phyloP scores from a whole-genome alignment of 805 yeast genomes.

The Barnettozyma botsteinii region DNA sequence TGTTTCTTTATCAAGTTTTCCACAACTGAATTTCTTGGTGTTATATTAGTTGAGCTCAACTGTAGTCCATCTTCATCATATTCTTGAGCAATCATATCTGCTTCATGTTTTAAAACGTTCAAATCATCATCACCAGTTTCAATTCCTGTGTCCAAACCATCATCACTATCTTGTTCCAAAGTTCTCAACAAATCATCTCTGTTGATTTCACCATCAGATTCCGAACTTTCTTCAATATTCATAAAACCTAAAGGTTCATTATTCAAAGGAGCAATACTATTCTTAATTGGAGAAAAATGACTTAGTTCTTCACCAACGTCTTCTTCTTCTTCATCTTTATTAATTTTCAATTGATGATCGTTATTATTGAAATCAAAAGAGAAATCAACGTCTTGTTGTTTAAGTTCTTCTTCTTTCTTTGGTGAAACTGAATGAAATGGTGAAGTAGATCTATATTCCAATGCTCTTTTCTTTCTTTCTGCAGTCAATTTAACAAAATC shows the following conservation, averaged over 20 bases:
- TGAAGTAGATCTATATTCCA: slow-evolving; percentile 36
- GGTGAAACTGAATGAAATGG: slow-evolving; percentile 23
- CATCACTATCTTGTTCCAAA: slow-evolving; percentile 28
- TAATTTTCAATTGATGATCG: slow-evolving; percentile 29
- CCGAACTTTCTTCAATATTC: slow-evolving; percentile 27
- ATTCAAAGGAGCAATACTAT: slow-evolving; percentile 15
- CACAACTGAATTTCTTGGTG: slow-evolving; percentile 30
- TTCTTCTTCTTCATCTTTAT: slow-evolving; percentile 37
- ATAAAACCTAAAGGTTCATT: slow-evolving; percentile 22
- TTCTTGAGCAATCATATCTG: slow-evolving; percentile 38
- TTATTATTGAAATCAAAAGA: slow-evolving; percentile 38
- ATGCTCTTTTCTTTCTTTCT: slow-evolving; percentile 52
- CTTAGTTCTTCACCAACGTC: slow-evolving; percentile 55
- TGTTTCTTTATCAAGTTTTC: slow-evolving; percentile 36
- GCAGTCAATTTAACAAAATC: slow-evolving; percentile 71
- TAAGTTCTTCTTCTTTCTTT: slow-evolving; percentile 7
- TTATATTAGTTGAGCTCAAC: slow-evolving; percentile 24
- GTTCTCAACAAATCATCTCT: slow-evolving; percentile 39
- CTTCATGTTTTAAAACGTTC: slow-evolving; percentile 35
- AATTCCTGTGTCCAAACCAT: slow-evolving; percentile 32
- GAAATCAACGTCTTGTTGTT: slow-evolving; percentile 33
- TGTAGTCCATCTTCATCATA: slow-evolving; percentile 25
- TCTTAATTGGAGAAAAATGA: slow-evolving; percentile 8
- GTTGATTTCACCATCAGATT: slow-evolving; percentile 58
- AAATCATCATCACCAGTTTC: slow-evolving; percentile 31